Evolutionary conservation across 2,329 filamentous ascomycete species (phyloP).

Genomic region (Neofusicoccum laricinum): DNA sequence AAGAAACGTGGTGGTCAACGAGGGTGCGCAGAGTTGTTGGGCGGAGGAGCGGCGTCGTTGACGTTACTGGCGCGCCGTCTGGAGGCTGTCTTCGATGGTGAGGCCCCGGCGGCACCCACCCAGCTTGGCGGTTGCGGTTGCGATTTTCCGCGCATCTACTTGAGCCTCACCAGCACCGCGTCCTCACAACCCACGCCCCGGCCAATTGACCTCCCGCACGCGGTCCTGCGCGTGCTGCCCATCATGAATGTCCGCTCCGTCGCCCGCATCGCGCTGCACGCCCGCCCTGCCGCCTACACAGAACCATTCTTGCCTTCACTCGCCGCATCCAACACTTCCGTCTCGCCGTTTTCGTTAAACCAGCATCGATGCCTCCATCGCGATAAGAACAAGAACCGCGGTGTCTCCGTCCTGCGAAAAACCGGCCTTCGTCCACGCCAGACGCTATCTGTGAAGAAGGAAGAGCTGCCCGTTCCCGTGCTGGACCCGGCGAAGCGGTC

Average conservation of each 20-base stretch:
- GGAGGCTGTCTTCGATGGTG: not conserved
- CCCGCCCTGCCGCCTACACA: not conserved
- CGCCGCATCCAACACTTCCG: conserved; percentile 40
- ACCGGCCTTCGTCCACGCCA: conserved; percentile 66
- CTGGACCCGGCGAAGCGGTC: conserved; percentile 56
- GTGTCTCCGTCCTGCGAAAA: conserved; percentile 75
- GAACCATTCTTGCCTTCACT: not conserved
- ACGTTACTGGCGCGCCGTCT: conserved; percentile 1
- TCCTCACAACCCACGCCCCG: not conserved
- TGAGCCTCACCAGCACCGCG: not conserved
- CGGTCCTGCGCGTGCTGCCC: not conserved
- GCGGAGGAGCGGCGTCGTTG: not conserved
- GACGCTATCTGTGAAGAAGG: conserved; percentile 69
- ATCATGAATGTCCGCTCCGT: conserved; percentile 14
- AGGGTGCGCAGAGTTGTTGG: conserved; percentile 2
- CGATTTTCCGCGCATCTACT: not conserved
- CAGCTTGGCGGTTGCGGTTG: conserved; percentile 2
- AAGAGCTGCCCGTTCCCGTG: conserved; percentile 70
- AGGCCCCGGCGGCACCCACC: not conserved
- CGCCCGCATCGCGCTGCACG: conserved; percentile 4
- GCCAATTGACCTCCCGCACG: conserved; percentile 7
- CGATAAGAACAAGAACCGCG: conserved; percentile 69
- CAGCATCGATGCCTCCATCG: conserved; percentile 42
- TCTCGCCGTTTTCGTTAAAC: conserved; percentile 52
- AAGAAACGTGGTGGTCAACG: not conserved